Evolutionary conservation across 768 basidiomycete species (phyloP).

Genomic region (Naganishia kalamii): DNA sequence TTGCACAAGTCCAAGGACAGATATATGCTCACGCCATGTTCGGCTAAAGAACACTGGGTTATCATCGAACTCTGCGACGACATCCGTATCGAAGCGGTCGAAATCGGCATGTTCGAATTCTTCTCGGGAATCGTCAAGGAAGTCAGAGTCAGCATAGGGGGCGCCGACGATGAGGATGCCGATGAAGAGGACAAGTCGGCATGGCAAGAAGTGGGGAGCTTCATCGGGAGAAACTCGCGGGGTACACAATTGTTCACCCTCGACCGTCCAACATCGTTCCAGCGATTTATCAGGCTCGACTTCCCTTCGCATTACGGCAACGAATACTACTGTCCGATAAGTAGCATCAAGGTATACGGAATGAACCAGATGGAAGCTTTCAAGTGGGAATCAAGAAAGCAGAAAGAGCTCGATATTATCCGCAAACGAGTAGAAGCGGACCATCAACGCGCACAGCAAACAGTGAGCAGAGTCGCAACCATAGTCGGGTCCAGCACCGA

Average conservation of each 20-base stretch:
- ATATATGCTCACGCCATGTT: constrained; percentile 95
- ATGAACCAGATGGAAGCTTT: constrained; percentile 93
- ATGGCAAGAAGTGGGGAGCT: constrained; percentile 72
- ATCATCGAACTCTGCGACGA: constrained; percentile 97
- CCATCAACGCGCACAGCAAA: constrained; percentile 1
- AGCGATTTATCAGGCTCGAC: constrained; percentile 87
- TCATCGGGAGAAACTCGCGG: constrained; percentile 74
- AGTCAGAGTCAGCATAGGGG: constrained; percentile 68
- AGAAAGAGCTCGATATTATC: constrained; percentile 28
- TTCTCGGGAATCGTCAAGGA: constrained; percentile 95
- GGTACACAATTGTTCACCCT: constrained; percentile 51
- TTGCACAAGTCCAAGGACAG: constrained; percentile 82
- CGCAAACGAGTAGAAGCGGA: constrained; percentile 7
- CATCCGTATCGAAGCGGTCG: constrained; percentile 90
- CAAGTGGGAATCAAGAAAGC: constrained; percentile 59
- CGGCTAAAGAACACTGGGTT: constrained; percentile 61
- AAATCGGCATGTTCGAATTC: constrained; percentile 95
- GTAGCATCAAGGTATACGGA: constrained; percentile 85
- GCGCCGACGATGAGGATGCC: constrained; percentile 38
- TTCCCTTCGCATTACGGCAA: constrained; percentile 87
- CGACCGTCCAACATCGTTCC: constrained; percentile 55
- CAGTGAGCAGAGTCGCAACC: not conserved
- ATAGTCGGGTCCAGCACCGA: not conserved
- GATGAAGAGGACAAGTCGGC: constrained; percentile 39
- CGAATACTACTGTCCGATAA: constrained; percentile 94